Evolutionary conservation across 306 rosid genomes (phyloP), one percentile per base, ranked within the genome.

Genomic region (Astragalus membranaceus): DNA sequence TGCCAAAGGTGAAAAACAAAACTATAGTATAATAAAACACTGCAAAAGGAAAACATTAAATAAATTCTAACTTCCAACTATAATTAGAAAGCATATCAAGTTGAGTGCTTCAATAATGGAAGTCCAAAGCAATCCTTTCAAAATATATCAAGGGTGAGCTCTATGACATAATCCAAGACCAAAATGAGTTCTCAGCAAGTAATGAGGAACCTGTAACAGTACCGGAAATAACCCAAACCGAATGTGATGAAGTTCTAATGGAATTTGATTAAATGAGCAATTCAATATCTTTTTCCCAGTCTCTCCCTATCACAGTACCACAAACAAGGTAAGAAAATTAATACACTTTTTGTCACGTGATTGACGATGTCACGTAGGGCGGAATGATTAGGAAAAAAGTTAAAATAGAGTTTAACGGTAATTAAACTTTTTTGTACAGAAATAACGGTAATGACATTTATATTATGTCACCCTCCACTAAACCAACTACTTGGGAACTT

Each of bases 1-100:
- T 52, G 56, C 70, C 43, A 64, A 59, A 61, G 53, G 72, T 43
- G 67, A 68, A 57, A 67, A 61, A 13, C 26, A 71, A n/a, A n/a
- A n/a, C n/a, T n/a, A n/a, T n/a, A n/a, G n/a, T n/a, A n/a, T n/a
- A 71, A 59, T 32, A 55, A 33, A 57, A 50, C 59, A 70, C 43
- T 42, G 16, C 80, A 52, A 60, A 71, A 49, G 48, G 43, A 48
- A 64, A 42, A 64, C 23, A 64, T 4, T 30, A 53, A 52, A 26
- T 23, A 23, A 1, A 23, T 1, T 23, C 26, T 23, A 23, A 23
- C 26, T 1, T 54, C 49, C 14, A 72, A 55, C 57, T 59, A 36
- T 13, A 29, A 41, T 13, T 32, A 62, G 43, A 72, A 78, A 72
- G 35, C 72, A 59, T 12, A 48, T 46, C 6, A 67, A 39, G 41